Conservation (phyloP, 139 green algal genomes). For the Trebouxia sp. region DNA sequence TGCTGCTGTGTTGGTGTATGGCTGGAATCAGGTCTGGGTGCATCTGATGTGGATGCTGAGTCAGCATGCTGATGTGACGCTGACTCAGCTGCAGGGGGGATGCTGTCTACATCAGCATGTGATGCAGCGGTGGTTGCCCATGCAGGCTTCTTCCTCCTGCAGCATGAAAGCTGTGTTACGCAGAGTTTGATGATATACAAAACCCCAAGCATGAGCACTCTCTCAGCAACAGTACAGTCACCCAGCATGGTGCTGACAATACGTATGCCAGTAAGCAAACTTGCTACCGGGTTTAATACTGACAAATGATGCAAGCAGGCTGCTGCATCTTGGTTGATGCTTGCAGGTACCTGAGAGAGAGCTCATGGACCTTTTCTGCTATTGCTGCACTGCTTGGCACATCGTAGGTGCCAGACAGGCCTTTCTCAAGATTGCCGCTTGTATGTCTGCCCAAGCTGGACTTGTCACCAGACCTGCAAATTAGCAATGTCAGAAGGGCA, state of each 20-base stretch:
- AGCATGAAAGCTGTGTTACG: too few relatives aligned
- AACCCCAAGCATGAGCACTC: too few relatives aligned
- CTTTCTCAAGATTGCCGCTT: background rate
- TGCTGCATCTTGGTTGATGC: too few relatives aligned
- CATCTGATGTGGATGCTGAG: background rate
- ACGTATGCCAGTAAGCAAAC: too few relatives aligned
- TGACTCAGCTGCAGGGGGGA: background rate
- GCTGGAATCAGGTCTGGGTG: background rate
- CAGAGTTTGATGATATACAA: too few relatives aligned
- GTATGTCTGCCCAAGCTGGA: background rate
- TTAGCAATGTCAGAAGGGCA: background rate
- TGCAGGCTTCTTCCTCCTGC: conserved; percentile 24
- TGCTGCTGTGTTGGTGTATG: background rate
- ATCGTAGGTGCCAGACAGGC: background rate
- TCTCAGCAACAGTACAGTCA: too few relatives aligned
- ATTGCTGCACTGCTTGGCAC: conserved; percentile 3
- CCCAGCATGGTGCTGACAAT: too few relatives aligned
- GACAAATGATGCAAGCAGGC: too few relatives aligned
- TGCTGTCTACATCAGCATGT: background rate
- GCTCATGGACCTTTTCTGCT: conserved; percentile 15
- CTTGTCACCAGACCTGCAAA: background rate
- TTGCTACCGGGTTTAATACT: too few relatives aligned
- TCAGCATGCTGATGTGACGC: background rate
- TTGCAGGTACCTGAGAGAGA: conserved; percentile 11
- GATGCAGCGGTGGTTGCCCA: background rate